Base-by-base conservation (phyloP, 2,329 filamentous ascomycete species). In the Aspergillus unguis region DNA sequence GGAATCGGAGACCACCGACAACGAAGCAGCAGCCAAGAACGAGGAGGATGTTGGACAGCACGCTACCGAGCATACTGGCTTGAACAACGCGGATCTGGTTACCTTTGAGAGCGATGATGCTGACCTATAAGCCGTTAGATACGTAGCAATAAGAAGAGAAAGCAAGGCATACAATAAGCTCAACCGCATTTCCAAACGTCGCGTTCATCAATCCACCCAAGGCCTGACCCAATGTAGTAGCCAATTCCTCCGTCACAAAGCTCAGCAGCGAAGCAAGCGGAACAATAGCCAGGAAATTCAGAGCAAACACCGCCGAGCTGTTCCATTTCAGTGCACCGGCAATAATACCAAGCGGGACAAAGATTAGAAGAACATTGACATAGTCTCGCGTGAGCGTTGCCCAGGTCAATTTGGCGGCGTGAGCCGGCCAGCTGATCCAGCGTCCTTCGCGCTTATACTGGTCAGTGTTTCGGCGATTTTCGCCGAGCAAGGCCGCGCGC, bases 31-130 rank as follows among this genome's bases (percentile, higher is more conserved):
- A 89, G 62, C 87, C 87, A 67, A 91, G 81, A 43, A 91, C 92
- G 25, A 97, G 83, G 6, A 97, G 81, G 59, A 96, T 86, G 72
- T 97, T 97, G 59, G 92, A 96, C 36, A 97, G 79, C 62, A 97
- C 95, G 65, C 89, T 95, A 44, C 94, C 92, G 32, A 97, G 85
- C 92, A 97, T 97, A 58, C 90, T 95, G 23, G 92, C 88, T 75
- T 97, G 94, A n/a, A 97, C 92, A 59, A 97, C 92, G 64, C 92
- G 86, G 67, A 96, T 95, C 74, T 97, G 88, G 58, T 85, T 84
- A 62, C 94, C 85, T 60, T 79, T 84, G 42, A 99, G 81, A 17
- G 94, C 94, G 58, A 97, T 87, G 62, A 97, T 92, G 70, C 90
- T 95, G 68, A 95, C 89, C 88, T 92, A 66, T 7, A 8, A 10